Conservation (phyloP, 305 asterid species). For the Rubia tinctorum region DNA sequence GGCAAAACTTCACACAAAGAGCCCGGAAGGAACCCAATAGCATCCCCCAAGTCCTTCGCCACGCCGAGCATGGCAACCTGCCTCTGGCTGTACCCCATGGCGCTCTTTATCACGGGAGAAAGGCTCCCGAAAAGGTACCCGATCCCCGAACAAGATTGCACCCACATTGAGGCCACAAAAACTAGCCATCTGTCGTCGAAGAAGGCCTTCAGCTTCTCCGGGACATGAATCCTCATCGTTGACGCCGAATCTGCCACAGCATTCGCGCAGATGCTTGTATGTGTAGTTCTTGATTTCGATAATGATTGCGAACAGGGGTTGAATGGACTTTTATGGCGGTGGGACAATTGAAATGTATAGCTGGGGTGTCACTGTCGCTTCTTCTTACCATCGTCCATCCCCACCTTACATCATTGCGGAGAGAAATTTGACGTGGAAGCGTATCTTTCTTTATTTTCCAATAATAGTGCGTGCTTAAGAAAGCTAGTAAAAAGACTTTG, state of each 20-base stretch:
- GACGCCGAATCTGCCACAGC: not conserved
- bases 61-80: conserved; percentile 40
- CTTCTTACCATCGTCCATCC: not conserved
- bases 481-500: not conserved
- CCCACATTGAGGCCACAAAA: conserved; percentile 48
- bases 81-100: conserved; percentile 41
- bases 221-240: conserved; percentile 25
- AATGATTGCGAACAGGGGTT: not conserved
- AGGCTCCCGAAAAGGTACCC: conserved; percentile 38
- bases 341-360: not conserved
- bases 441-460: not conserved
- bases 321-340: not conserved
- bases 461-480: not conserved
- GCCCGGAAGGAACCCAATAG: conserved; percentile 40
- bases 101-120: conserved; percentile 39
- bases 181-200: conserved; percentile 37
- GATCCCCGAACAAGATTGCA: conserved; percentile 44
- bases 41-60: conserved; percentile 41
- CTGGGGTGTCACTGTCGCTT: not conserved
- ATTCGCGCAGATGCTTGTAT: not conserved
- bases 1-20: conserved; percentile 31
- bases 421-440: not conserved
- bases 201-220: conserved; percentile 26
- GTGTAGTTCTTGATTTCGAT: not conserved
- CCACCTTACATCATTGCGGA: not conserved